These are phyloP conservation scores for Chlorella ohadii DNA, from an alignment of 139 green algal genomes.

Conservation along the genomic window DNA sequence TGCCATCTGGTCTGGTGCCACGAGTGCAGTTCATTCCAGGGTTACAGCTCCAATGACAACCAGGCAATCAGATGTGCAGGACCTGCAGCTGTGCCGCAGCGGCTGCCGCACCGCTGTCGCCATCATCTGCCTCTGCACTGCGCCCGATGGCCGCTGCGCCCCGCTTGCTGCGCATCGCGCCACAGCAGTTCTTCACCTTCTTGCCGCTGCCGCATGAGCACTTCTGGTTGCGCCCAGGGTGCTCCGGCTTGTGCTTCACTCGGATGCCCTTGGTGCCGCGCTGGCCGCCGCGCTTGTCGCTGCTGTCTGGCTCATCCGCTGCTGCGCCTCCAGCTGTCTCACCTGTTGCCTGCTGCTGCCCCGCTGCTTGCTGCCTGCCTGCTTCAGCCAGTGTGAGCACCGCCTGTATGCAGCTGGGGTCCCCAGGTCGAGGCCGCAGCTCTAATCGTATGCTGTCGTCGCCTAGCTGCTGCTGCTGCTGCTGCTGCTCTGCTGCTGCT, in stretches of 20 bases:
- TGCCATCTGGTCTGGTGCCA: too few species aligned
- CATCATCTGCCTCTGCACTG: neutral
- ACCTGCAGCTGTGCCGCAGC: conserved; percentile 12
- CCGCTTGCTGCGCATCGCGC: neutral
- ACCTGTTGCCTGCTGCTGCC: neutral
- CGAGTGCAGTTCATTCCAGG: too few species aligned
- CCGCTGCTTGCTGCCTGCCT: neutral
- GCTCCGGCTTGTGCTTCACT: neutral
- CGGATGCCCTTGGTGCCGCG: neutral
- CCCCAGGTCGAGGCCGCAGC: neutral
- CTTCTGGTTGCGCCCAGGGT: conserved; percentile 41
- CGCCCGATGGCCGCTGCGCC: neutral
- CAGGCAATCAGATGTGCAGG: conserved; percentile 2
- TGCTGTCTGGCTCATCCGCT: neutral
- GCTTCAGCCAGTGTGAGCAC: too few species aligned
- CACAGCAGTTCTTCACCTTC: conserved; percentile 72
- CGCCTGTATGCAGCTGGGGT: neutral
- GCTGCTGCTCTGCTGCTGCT: neutral
- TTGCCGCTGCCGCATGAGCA: conserved; percentile 55
- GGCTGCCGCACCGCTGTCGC: neutral
- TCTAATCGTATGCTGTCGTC: neutral
- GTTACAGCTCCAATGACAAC: too few species aligned
- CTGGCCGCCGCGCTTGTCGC: neutral
- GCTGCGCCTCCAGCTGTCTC: neutral
- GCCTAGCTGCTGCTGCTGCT: neutral